Percentiles rank a stretch among this genome's conserved stretches.
These are phyloP conservation scores for Cucurbita moschata DNA, from an alignment of 306 rosid genomes.

Conservation along the genomic window DNA sequence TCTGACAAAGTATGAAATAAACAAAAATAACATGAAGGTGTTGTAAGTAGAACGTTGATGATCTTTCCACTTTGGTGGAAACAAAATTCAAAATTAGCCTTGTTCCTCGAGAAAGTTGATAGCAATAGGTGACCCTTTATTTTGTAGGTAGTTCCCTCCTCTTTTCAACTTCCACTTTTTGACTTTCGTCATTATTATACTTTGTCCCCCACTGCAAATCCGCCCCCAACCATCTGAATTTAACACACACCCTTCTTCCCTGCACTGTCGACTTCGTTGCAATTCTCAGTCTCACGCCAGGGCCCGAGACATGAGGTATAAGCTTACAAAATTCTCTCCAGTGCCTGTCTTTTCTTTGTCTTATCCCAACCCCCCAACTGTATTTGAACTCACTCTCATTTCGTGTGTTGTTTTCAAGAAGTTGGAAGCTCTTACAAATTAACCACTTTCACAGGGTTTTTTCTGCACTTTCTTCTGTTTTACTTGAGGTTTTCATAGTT, in stretches of 20 bases:
- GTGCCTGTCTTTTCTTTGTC: slow-evolving; percentile 12
- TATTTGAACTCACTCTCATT: background rate
- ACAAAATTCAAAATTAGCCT: background rate
- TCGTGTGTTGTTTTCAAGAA: background rate
- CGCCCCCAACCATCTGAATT: background rate
- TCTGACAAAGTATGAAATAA: too few species aligned
- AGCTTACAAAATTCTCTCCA: slow-evolving; percentile 14
- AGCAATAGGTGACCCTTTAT: slow-evolving; percentile 50
- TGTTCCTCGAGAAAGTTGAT: slow-evolving; percentile 32
- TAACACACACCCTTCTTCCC: slow-evolving; percentile 13
- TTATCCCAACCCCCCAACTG: slow-evolving; percentile 1
- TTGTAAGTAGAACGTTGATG: background rate
- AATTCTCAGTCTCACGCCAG: slow-evolving; percentile 4
- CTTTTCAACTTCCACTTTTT: slow-evolving; percentile 41
- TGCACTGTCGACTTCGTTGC: background rate
- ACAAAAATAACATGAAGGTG: background rate
- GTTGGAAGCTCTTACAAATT: background rate
- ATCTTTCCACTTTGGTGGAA: background rate
- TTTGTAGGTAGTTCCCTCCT: slow-evolving; percentile 81
- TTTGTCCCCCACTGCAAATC: slow-evolving; percentile 18
- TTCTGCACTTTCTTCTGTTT: background rate
- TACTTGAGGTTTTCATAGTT: too few species aligned
- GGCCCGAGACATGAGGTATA: slow-evolving; percentile 15
- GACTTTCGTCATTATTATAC: slow-evolving; percentile 42
- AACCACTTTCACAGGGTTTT: background rate